Evolutionary conservation across 306 rosid species (phyloP).

Genomic region (Trifolium fragiferum): DNA sequence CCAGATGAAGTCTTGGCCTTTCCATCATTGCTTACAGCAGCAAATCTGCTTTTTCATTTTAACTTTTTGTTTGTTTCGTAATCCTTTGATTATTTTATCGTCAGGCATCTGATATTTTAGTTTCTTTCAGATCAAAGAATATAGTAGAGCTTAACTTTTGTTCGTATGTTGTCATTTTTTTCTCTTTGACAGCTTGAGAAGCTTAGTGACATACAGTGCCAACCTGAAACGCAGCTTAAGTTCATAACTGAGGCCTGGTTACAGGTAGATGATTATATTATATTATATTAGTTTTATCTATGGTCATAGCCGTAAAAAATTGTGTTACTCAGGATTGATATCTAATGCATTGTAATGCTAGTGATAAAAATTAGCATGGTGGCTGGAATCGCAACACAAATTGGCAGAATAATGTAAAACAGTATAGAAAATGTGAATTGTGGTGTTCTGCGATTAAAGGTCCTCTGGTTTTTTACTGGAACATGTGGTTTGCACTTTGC

Average conservation of each 20-base stretch:
- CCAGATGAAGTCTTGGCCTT: neutral
- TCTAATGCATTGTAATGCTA: neutral
- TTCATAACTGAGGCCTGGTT: slow-evolving; percentile 98
- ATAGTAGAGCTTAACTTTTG: slow-evolving; percentile 17
- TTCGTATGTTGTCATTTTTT: slow-evolving; percentile 11
- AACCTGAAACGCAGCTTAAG: slow-evolving; percentile 97
- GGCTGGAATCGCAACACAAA: neutral
- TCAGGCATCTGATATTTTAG: slow-evolving; percentile 1
- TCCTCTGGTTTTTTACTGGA: neutral
- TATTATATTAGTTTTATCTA: slow-evolving; percentile 17
- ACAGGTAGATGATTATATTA: slow-evolving; percentile 61
- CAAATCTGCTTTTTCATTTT: neutral
- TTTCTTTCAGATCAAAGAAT: neutral
- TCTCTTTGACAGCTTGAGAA: slow-evolving; percentile 68
- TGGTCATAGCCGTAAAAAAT: neutral
- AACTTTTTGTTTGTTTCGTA: neutral
- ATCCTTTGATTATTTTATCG: neutral
- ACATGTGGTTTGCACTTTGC: neutral
- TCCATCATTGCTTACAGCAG: slow-evolving; percentile 14
- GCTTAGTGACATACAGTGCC: slow-evolving; percentile 92
- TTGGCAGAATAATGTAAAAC: neutral
- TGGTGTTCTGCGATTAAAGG: neutral
- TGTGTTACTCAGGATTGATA: slow-evolving; percentile 2
- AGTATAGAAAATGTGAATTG: neutral
- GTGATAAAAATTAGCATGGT: neutral